Evolutionary conservation across 2,329 filamentous ascomycete species (phyloP).

Genomic region (Cordyceps cateniannulata): DNA sequence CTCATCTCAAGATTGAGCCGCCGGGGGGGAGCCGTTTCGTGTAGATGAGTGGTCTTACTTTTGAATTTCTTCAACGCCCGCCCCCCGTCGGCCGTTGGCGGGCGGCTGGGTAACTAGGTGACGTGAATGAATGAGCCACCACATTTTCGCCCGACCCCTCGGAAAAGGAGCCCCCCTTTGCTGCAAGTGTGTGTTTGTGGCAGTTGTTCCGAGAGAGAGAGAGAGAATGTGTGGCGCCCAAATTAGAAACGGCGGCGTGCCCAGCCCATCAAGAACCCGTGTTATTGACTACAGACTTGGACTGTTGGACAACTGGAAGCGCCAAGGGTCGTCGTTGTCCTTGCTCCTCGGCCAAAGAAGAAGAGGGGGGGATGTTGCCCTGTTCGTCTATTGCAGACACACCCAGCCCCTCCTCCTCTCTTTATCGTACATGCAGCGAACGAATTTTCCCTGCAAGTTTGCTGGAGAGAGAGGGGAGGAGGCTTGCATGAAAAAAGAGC

Average conservation of each 20-base stretch:
- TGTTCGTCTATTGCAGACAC: background rate
- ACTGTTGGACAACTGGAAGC: background rate
- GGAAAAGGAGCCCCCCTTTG: too few species aligned
- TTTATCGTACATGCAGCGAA: background rate
- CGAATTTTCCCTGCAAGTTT: background rate
- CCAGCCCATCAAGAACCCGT: too few species aligned
- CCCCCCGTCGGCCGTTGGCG: background rate
- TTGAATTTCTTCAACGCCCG: background rate
- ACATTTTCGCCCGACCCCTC: too few species aligned
- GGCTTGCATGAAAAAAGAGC: background rate
- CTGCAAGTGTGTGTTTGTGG: too few species aligned
- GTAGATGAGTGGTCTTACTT: too few species aligned
- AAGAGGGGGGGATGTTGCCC: background rate
- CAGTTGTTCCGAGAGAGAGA: background rate
- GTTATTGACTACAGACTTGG: too few species aligned
- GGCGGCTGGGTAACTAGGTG: too few species aligned
- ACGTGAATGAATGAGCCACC: background rate
- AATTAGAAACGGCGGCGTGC: background rate
- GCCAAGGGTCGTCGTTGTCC: too few species aligned
- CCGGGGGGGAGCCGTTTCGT: too few species aligned
- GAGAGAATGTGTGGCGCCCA: background rate
- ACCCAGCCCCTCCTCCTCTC: background rate
- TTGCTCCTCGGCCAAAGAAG: background rate
- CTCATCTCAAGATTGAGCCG: too few species aligned
- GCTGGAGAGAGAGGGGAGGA: background rate